Conservation (phyloP, 225 moss, liverwort and hornwort species). For the Marchantia paleacea region DNA sequence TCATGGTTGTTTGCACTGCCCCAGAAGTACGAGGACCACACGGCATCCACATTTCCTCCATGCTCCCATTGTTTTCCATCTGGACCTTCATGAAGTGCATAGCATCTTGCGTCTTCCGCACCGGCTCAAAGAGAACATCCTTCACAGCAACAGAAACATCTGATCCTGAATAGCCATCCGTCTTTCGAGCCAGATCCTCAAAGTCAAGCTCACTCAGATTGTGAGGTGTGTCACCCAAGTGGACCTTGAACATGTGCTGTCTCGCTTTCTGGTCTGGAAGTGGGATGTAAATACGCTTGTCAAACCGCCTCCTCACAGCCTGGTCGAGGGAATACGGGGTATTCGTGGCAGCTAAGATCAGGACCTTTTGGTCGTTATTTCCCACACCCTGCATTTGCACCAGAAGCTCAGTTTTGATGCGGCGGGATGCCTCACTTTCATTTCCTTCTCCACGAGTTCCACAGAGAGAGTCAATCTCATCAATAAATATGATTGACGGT, state of each 20-base stretch:
- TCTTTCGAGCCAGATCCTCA: conserved; percentile 84
- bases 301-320: conserved; percentile 97
- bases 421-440: conserved; percentile 95
- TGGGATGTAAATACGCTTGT: conserved; percentile 97
- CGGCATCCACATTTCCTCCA: conserved; percentile 89
- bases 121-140: conserved; percentile 96
- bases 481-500: conserved; percentile 95
- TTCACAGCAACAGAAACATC: conserved; percentile 91
- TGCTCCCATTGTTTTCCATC: conserved; percentile 25
- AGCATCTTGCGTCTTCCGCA: conserved; percentile 94
- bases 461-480: conserved; percentile 97
- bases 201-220: conserved; percentile 80
- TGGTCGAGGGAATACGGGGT: conserved; percentile 97
- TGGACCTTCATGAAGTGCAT: conserved; percentile 78
- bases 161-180: conserved; percentile 95
- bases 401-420: conserved; percentile 96
- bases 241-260: conserved; percentile 99
- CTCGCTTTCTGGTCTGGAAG: conserved; percentile 93
- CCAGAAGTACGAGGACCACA: conserved; percentile 75
- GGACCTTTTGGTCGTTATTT: conserved; percentile 93
- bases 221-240: conserved; percentile 94
- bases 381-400: conserved; percentile 99
- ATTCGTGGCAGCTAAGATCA: conserved; percentile 94
- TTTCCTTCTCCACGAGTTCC: conserved; percentile 96
- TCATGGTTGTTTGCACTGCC: conserved; percentile 78